A percentile compares a stretch with the other conserved stretches of the same genome.
Evolutionary conservation across 257 asterid species (phyloP).

Genomic region (Perilla frutescens): DNA sequence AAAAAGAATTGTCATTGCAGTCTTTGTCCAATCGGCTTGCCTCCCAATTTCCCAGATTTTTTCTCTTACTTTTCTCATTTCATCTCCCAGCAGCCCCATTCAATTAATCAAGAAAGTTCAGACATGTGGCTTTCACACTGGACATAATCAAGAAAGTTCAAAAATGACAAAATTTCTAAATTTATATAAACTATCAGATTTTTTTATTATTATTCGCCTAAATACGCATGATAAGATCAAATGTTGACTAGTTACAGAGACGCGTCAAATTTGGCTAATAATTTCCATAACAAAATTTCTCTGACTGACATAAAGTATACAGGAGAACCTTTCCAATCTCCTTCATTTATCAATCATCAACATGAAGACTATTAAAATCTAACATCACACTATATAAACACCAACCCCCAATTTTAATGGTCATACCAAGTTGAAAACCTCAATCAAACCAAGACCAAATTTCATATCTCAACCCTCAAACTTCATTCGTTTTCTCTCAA

Average conservation of each 20-base stretch:
- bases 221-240: background rate
- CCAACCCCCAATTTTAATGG: background rate
- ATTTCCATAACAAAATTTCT: background rate
- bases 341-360: conserved; percentile 16
- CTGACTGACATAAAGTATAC: background rate
- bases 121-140: too few relatives aligned
- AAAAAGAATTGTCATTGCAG: too few relatives aligned
- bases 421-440: conserved; percentile 31
- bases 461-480: background rate
- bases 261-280: conserved; percentile 36
- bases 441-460: conserved; percentile 1
- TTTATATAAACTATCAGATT: too few relatives aligned
- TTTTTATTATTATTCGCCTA: too few relatives aligned
- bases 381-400: conserved; percentile 38
- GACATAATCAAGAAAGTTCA: too few relatives aligned
- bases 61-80: too few relatives aligned
- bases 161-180: too few relatives aligned
- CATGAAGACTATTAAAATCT: background rate
- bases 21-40: too few relatives aligned
- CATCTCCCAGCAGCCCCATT: too few relatives aligned
- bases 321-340: background rate
- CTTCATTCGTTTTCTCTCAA: background rate
- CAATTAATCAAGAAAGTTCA: too few relatives aligned
- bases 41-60: too few relatives aligned
- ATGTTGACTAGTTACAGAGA: background rate